phyloP scores from a whole-genome alignment of 78 protist species.

The slime mould (Dictyostelium discoideum) region DNA sequence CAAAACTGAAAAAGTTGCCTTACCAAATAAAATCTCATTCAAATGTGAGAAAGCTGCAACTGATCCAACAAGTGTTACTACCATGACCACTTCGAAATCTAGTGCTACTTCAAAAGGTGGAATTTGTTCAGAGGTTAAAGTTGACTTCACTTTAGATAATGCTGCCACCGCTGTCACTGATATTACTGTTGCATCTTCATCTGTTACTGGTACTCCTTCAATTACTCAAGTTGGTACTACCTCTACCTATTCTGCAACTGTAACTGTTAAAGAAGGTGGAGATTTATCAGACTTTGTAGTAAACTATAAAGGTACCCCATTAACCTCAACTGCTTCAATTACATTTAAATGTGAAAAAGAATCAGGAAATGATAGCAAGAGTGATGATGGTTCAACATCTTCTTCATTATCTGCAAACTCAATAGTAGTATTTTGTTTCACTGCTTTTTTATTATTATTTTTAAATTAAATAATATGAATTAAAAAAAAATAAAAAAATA shows the following conservation, averaged over 20 bases:
- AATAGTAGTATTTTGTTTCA: background rate
- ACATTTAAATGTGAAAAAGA: background rate
- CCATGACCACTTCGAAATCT: background rate
- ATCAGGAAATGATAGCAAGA: background rate
- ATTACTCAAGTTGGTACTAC: background rate
- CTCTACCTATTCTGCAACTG: background rate
- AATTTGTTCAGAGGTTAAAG: background rate
- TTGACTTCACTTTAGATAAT: background rate
- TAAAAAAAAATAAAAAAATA: background rate
- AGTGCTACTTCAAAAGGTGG: background rate
- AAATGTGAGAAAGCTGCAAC: background rate
- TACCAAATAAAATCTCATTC: background rate
- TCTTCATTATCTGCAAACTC: background rate
- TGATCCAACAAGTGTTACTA: background rate
- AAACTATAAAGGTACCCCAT: background rate
- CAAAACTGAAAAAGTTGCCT: background rate
- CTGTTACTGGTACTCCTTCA: background rate
- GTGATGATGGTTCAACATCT: background rate
- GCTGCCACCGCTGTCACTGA: background rate
- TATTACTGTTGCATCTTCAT: background rate
- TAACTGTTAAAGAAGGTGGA: background rate
- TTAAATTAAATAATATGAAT: background rate
- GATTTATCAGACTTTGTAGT: background rate
- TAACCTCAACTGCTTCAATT: background rate
- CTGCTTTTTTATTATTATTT: background rate